Conservation (phyloP, 805 yeast genomes). For the Brettanomyces naardenensis region DNA sequence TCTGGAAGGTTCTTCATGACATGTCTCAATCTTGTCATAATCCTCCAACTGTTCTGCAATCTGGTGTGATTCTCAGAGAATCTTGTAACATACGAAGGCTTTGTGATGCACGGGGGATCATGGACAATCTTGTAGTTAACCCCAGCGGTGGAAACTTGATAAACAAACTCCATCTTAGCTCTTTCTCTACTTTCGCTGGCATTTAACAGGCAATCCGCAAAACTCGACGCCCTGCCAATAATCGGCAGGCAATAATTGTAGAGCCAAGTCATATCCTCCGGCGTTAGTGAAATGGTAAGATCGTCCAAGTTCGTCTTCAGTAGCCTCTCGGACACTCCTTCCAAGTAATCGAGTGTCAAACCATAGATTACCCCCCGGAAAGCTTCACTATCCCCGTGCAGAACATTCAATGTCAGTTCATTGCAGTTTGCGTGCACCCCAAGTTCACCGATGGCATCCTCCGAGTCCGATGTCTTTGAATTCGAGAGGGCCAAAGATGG, state of each 20-base stretch:
- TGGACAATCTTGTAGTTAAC: conserved; percentile 45
- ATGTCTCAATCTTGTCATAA: conserved; percentile 72
- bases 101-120: conserved; percentile 85
- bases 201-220: conserved; percentile 5
- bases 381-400: conserved; percentile 8
- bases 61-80: conserved; percentile 69
- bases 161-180: conserved; percentile 32
- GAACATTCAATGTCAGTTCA: conserved; percentile 9
- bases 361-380: background rate
- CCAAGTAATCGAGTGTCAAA: background rate
- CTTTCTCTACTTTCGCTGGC: conserved; percentile 8
- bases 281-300: conserved; percentile 14
- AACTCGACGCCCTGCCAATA: conserved; percentile 2
- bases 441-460: conserved; percentile 2
- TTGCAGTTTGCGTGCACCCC: conserved; percentile 6
- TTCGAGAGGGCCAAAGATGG: conserved; percentile 29
- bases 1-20: conserved; percentile 51
- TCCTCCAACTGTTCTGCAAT: conserved; percentile 80
- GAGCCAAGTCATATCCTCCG: conserved; percentile 16
- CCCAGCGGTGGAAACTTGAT: conserved; percentile 33
- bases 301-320: conserved; percentile 11
- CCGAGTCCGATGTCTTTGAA: conserved; percentile 6
- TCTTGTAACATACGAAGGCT: conserved; percentile 77
- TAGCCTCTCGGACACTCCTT: background rate
- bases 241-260: conserved; percentile 6